These are phyloP conservation scores for Fusarium floridanum DNA, from an alignment of 2,329 filamentous ascomycete genomes.

Conservation along the genomic window DNA sequence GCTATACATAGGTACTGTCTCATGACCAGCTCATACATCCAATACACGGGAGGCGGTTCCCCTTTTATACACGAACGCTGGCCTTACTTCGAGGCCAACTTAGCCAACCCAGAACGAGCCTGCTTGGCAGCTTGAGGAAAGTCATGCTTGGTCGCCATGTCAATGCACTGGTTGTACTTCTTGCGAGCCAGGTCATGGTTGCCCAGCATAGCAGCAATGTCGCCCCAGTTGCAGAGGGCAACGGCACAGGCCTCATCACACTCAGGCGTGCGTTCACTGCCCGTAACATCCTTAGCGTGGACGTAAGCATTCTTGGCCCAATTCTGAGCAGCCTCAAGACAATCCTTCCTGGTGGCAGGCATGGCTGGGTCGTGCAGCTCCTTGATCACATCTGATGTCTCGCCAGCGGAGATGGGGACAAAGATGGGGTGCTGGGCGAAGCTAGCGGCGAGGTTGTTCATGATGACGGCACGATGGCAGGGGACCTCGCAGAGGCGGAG, in stretches of 20 bases:
- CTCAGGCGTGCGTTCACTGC: constrained; percentile 77
- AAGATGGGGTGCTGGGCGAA: constrained; percentile 75
- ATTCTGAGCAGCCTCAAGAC: constrained; percentile 76
- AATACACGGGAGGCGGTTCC: neutral
- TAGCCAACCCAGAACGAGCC: constrained; percentile 64
- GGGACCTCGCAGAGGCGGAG: constrained; percentile 73
- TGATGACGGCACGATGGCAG: constrained; percentile 86
- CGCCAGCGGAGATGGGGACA: constrained; percentile 42
- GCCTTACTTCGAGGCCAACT: constrained; percentile 38
- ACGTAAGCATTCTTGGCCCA: constrained; percentile 85
- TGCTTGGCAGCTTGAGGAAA: constrained; percentile 66
- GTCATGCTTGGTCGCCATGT: constrained; percentile 67
- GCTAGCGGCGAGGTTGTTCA: constrained; percentile 84
- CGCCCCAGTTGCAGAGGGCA: constrained; percentile 87
- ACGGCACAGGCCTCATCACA: constrained; percentile 88
- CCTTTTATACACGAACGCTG: neutral
- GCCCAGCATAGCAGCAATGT: constrained; percentile 83
- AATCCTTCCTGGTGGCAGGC: constrained; percentile 66
- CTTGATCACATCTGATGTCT: constrained; percentile 47
- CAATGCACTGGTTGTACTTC: constrained; percentile 77
- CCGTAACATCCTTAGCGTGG: constrained; percentile 73
- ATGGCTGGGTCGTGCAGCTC: constrained; percentile 48
- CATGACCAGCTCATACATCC: neutral
- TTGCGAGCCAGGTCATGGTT: constrained; percentile 73
- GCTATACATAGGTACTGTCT: neutral